These are phyloP conservation scores for Tetradesmus lagerheimii DNA, from an alignment of 139 green algal genomes.

Conservation along the genomic window DNA sequence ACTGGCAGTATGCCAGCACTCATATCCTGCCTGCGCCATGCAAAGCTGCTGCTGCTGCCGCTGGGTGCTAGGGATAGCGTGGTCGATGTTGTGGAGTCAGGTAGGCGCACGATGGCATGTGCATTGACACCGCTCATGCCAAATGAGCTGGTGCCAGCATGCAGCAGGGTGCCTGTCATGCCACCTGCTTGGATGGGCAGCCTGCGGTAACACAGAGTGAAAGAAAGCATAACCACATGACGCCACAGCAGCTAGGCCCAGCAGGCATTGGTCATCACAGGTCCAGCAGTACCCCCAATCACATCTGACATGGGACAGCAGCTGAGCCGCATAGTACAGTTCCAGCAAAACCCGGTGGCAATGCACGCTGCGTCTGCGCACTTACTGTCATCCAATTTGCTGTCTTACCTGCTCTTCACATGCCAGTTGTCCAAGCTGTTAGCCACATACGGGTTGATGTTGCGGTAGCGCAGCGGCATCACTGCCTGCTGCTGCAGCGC, in stretches of 20 bases:
- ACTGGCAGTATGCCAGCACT: slow-evolving; percentile 54
- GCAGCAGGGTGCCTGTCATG: not conserved
- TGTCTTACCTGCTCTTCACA: slow-evolving; percentile 29
- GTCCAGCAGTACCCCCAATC: not conserved
- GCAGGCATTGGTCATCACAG: not conserved
- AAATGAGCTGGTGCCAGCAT: slow-evolving; percentile 84
- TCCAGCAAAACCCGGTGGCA: too few species aligned
- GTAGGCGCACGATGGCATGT: slow-evolving; percentile 71
- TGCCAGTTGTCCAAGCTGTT: slow-evolving; percentile 44
- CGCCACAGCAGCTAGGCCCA: not conserved
- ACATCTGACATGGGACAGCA: not conserved
- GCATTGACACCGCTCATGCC: slow-evolving; percentile 92
- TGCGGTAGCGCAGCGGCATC: slow-evolving; percentile 71
- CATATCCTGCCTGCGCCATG: slow-evolving; percentile 55
- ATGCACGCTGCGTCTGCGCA: too few species aligned
- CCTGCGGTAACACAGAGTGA: slow-evolving; percentile 48
- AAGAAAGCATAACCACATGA: not conserved
- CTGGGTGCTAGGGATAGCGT: slow-evolving; percentile 14
- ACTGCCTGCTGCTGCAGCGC: slow-evolving; percentile 55
- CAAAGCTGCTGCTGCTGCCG: slow-evolving; percentile 15
- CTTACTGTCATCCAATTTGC: too few species aligned
- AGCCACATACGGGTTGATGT: slow-evolving; percentile 82
- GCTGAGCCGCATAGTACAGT: too few species aligned
- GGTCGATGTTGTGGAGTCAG: not conserved
- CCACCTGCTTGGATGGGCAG: slow-evolving; percentile 66